phyloP scores from a whole-genome alignment of 2,329 filamentous ascomycete genomes.

The Aspergillus intermedius region DNA sequence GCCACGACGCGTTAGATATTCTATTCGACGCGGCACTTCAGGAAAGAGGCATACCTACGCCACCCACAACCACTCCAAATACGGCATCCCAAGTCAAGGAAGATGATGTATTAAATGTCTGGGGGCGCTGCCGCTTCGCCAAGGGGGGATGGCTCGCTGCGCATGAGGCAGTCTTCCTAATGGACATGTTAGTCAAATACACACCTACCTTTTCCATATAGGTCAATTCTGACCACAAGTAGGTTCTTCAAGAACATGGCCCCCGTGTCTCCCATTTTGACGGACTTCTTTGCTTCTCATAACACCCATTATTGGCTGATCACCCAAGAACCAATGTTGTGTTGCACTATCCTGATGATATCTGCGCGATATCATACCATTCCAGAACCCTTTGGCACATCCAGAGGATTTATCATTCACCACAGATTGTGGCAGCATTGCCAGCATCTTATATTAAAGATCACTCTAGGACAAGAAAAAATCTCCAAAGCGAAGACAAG shows the following conservation, averaged over 20 bases:
- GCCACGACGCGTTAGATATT: conserved; percentile 48
- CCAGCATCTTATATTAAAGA: conserved; percentile 48
- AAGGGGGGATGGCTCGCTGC: conserved; percentile 52
- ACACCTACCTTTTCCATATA: neutral
- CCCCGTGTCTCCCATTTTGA: conserved; percentile 46
- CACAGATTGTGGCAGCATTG: conserved; percentile 50
- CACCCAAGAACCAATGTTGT: conserved; percentile 47
- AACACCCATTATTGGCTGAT: conserved; percentile 44
- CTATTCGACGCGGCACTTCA: conserved; percentile 41
- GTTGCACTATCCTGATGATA: conserved; percentile 49
- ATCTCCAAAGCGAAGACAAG: conserved; percentile 44
- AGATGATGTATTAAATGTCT: conserved; percentile 39
- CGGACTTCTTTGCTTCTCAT: conserved; percentile 46
- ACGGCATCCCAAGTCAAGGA: conserved; percentile 35
- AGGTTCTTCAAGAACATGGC: conserved; percentile 48
- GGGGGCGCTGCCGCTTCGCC: conserved; percentile 48
- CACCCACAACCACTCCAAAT: too few relatives aligned
- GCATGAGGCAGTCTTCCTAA: conserved; percentile 47
- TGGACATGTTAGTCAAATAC: conserved; percentile 39
- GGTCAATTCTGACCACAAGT: neutral
- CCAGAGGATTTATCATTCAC: conserved; percentile 49
- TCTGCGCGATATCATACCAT: conserved; percentile 48
- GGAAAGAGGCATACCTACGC: too few relatives aligned
- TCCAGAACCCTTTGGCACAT: conserved; percentile 39
- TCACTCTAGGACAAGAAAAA: conserved; percentile 51